These are phyloP conservation scores for Cucumis cinereus DNA, from an alignment of 306 rosid species.

Conservation along the genomic window DNA sequence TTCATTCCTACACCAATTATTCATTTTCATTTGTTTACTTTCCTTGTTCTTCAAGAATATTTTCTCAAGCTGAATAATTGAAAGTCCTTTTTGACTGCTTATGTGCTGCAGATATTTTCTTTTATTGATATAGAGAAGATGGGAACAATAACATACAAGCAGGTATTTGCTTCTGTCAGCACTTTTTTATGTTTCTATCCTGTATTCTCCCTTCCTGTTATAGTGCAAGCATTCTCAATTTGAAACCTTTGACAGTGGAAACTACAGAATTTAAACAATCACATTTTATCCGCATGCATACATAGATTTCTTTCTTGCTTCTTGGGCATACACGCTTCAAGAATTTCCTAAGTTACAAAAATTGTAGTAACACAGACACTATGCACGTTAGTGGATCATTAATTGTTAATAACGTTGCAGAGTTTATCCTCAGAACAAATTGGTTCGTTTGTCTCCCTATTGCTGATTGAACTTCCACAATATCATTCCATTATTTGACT, in stretches of 20 bases:
- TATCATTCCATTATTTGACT: not conserved
- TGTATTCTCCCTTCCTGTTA: not conserved
- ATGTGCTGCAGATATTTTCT: slow-evolving; percentile 51
- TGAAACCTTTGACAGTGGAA: not conserved
- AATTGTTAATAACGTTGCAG: not conserved
- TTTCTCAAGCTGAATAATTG: not conserved
- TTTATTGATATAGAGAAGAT: slow-evolving; percentile 56
- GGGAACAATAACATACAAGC: slow-evolving; percentile 62
- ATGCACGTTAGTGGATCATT: not conserved
- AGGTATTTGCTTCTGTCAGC: slow-evolving; percentile 30
- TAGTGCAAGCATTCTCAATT: not conserved
- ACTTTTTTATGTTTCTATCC: not conserved
- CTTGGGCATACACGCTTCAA: not conserved
- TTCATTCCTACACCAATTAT: not conserved
- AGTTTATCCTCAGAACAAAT: not conserved
- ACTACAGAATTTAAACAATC: not conserved
- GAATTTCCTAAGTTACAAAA: not conserved
- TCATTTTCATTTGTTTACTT: not conserved
- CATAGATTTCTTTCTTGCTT: not conserved
- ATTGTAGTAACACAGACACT: not conserved
- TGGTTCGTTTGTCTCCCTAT: not conserved
- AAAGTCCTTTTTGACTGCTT: not conserved
- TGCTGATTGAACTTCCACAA: not conserved
- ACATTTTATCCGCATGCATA: not conserved
- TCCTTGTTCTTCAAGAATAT: not conserved